phyloP scores from a whole-genome alignment of 2,329 filamentous ascomycete genomes.

The Aspergillus versicolor region DNA sequence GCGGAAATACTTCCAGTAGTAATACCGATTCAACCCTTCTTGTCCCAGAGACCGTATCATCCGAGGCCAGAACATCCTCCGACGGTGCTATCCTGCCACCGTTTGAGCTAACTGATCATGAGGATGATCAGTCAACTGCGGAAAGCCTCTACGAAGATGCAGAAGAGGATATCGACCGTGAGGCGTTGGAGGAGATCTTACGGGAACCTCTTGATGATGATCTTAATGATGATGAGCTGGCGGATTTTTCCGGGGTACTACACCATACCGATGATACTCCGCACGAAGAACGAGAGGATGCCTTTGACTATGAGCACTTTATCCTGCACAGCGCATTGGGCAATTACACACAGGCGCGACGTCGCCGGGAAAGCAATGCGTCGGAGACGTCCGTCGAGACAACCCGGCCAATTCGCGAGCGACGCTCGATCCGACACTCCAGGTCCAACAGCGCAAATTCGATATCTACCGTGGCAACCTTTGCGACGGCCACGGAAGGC shows the following conservation, averaged over 20 bases:
- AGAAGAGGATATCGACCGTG: conserved; percentile 61
- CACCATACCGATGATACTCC: conserved; percentile 60
- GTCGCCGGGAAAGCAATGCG: conserved; percentile 33
- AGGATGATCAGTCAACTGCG: conserved; percentile 30
- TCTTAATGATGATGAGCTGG: conserved; percentile 31
- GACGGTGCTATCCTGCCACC: conserved; percentile 11
- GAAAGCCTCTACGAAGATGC: conserved; percentile 46
- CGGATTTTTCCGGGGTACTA: conserved; percentile 33
- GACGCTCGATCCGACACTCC: conserved; percentile 33
- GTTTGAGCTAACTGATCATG: conserved; percentile 17
- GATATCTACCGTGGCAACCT: conserved; percentile 60
- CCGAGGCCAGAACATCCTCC: background rate
- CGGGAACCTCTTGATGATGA: conserved; percentile 44
- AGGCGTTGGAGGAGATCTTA: conserved; percentile 55
- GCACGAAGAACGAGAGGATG: conserved; percentile 90
- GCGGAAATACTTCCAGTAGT: conserved; percentile 21
- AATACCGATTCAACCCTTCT: background rate
- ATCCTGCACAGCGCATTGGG: conserved; percentile 92
- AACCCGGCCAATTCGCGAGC: conserved; percentile 35
- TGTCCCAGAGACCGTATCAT: conserved; percentile 2
- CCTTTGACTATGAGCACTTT: conserved; percentile 95
- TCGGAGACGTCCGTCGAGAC: conserved; percentile 54
- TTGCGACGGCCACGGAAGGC: conserved; percentile 61
- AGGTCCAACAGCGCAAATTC: conserved; percentile 60
- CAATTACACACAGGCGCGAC: conserved; percentile 44